These are phyloP conservation scores for Hypsizygus ulmarius DNA, from an alignment of 1,284 basidiomycete species.

Conservation along the genomic window DNA sequence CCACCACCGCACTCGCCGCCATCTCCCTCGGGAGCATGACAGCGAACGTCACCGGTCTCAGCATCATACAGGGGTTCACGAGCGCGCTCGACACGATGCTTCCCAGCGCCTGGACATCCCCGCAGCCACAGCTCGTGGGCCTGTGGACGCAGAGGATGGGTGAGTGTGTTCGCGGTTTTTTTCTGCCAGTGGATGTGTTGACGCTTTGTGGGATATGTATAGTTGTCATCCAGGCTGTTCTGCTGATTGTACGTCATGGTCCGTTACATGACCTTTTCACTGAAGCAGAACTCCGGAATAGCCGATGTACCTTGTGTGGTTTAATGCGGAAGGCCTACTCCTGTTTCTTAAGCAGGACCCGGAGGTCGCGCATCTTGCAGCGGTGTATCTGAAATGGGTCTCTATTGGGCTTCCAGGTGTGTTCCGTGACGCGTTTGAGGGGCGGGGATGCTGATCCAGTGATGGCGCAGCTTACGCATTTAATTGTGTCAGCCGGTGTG, in stretches of 20 bases:
- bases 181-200: background rate
- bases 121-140: conserved; percentile 80
- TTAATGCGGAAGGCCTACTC: conserved; percentile 78
- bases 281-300: too few species aligned
- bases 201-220: background rate
- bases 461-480: conserved; percentile 68
- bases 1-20: conserved; percentile 80
- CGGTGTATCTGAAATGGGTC: conserved; percentile 75
- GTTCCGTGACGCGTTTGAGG: conserved; percentile 9
- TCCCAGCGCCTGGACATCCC: conserved; percentile 88
- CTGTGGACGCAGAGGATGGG: conserved; percentile 90
- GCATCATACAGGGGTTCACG: conserved; percentile 83
- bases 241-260: conserved; percentile 52
- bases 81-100: conserved; percentile 88
- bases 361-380: conserved; percentile 79
- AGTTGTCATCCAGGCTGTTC: conserved; percentile 67
- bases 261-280: too few species aligned
- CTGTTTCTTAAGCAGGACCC: conserved; percentile 82
- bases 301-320: conserved; percentile 74
- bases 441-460: conserved; percentile 8
- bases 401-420: conserved; percentile 77
- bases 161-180: conserved; percentile 32
- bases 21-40: conserved; percentile 89
- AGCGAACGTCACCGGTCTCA: conserved; percentile 58
- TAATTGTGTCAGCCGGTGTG: conserved; percentile 65